Evolutionary conservation across 2,329 filamentous ascomycete species (phyloP).

Genomic region (Hymenoscyphus albidus): DNA sequence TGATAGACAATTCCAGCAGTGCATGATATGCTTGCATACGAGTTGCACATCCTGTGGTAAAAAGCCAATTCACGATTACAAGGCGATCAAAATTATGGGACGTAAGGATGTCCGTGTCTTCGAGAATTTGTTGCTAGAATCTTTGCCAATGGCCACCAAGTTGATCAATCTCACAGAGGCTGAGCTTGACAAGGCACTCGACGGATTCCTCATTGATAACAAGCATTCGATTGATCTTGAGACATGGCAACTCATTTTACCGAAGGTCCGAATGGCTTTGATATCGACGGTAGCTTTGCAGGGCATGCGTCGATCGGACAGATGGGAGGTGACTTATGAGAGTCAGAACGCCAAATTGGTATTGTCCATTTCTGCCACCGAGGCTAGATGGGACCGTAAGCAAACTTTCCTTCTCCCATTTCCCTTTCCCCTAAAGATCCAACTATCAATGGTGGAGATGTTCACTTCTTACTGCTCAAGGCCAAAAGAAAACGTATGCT

Average conservation of each 20-base stretch:
- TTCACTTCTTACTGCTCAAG: too few species aligned
- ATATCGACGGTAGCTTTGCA: constrained; percentile 35
- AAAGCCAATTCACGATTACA: constrained; percentile 44
- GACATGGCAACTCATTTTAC: constrained; percentile 35
- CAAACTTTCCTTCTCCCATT: too few species aligned
- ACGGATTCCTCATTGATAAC: constrained; percentile 11
- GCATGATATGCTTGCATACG: constrained; percentile 50
- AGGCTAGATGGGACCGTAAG: constrained; percentile 40
- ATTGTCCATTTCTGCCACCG: constrained; percentile 35
- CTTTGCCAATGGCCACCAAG: constrained; percentile 41
- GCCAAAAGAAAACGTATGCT: too few species aligned
- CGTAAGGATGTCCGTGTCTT: constrained; percentile 44
- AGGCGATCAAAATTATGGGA: background rate
- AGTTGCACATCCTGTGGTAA: constrained; percentile 51
- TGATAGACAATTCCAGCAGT: constrained; percentile 41
- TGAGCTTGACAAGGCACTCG: constrained; percentile 26
- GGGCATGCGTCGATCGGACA: constrained; percentile 33
- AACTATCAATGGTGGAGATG: too few species aligned
- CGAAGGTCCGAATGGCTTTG: constrained; percentile 34
- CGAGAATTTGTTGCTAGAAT: constrained; percentile 39
- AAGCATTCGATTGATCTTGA: constrained; percentile 24
- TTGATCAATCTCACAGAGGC: constrained; percentile 22
- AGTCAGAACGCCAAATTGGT: constrained; percentile 39
- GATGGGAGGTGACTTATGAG: constrained; percentile 43
- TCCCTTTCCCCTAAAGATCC: too few species aligned